Percentiles rank a stretch among this genome's conserved stretches.
These are phyloP conservation scores for Caloboletus firmus DNA, from an alignment of 1,284 basidiomycete genomes.

Conservation along the genomic window DNA sequence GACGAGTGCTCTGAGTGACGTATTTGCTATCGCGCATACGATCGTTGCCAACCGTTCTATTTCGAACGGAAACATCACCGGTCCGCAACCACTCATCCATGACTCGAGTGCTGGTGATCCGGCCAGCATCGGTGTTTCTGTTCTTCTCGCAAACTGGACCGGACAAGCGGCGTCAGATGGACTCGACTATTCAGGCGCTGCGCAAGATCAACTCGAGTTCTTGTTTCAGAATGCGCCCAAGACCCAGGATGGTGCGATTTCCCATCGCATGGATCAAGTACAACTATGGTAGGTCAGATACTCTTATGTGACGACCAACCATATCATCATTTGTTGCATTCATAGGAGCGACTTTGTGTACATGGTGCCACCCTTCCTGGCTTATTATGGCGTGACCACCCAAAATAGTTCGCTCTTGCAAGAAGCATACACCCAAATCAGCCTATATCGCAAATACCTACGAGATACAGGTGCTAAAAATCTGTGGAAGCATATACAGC, in stretches of 20 bases:
- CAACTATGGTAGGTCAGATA: conserved; percentile 61
- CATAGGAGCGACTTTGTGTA: conserved; percentile 75
- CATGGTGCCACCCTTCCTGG: conserved; percentile 92
- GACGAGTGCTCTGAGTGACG: conserved; percentile 45
- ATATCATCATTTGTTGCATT: neutral
- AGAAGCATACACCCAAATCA: conserved; percentile 77
- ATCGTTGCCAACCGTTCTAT: conserved; percentile 50
- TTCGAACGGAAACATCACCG: conserved; percentile 42
- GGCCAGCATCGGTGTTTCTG: conserved; percentile 76
- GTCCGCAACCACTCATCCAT: conserved; percentile 52
- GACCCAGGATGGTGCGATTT: conserved; percentile 76
- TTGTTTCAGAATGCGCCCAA: conserved; percentile 66
- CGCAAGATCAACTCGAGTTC: conserved; percentile 69
- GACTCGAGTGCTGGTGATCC: conserved; percentile 78
- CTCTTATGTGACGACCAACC: neutral
- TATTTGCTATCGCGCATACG: conserved; percentile 57
- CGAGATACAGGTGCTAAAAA: conserved; percentile 47
- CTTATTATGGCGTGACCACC: conserved; percentile 79
- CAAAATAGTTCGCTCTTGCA: conserved; percentile 66
- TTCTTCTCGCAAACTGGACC: conserved; percentile 79
- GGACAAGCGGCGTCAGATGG: conserved; percentile 38
- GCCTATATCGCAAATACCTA: conserved; percentile 70
- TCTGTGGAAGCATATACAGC: conserved; percentile 70
- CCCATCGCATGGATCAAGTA: conserved; percentile 65
- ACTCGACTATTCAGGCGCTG: conserved; percentile 66